Evolutionary conservation across 371 early-diverging fungal genomes (phyloP).

Genomic region (Mucor lusitanicus): DNA sequence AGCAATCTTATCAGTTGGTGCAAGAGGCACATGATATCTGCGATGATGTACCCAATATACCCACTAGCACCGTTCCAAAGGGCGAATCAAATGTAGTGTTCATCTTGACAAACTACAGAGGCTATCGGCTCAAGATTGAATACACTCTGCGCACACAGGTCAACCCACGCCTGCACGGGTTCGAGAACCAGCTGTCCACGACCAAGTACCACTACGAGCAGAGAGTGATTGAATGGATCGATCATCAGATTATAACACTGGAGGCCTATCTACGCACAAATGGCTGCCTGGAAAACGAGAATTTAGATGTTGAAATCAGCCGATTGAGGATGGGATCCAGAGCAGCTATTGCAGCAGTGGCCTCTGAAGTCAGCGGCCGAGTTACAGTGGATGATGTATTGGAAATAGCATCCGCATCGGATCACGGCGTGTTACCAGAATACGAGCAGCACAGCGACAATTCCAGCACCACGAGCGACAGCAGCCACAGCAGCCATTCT

Average conservation of each 20-base stretch:
- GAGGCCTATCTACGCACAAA: constrained; percentile 37
- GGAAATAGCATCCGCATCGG: constrained; percentile 31
- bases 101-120: constrained; percentile 38
- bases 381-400: constrained; percentile 51
- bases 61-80: constrained; percentile 11
- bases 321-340: constrained; percentile 45
- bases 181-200: constrained; percentile 34
- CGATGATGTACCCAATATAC: constrained; percentile 33
- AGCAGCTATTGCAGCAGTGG: constrained; percentile 44
- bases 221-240: constrained; percentile 47
- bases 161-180: constrained; percentile 37
- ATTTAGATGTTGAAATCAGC: constrained; percentile 38
- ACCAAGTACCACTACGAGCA: constrained; percentile 41
- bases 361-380: constrained; percentile 38
- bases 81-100: constrained; percentile 1
- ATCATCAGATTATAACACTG: constrained; percentile 39
- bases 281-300: constrained; percentile 31
- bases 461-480: background rate
- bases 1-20: constrained; percentile 24
- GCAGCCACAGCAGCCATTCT: constrained; percentile 5
- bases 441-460: constrained; percentile 17
- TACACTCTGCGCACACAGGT: constrained; percentile 36
- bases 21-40: constrained; percentile 28
- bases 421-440: constrained; percentile 35
- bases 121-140: constrained; percentile 42